A percentile compares a stretch with the other conserved stretches of the same genome.
Evolutionary conservation across 2,329 filamentous ascomycete genomes (phyloP).

Genomic region (Ceratocystis alfenasii): DNA sequence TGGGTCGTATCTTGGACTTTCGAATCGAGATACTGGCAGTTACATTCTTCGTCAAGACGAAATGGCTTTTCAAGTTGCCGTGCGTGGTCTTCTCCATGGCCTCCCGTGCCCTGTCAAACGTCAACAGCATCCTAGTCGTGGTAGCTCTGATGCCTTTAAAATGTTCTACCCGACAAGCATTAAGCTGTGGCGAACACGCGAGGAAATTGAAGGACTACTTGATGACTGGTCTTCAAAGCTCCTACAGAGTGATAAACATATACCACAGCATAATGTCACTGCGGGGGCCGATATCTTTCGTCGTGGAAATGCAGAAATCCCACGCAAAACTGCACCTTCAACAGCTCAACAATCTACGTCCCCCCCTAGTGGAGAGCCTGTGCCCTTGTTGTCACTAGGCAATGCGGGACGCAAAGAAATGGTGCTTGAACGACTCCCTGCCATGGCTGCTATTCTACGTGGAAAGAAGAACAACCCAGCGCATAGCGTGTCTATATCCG

Average conservation of each 20-base stretch:
- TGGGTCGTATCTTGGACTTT: constrained; percentile 31
- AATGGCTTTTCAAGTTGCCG: constrained; percentile 82
- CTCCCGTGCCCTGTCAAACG: constrained; percentile 77
- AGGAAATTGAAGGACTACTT: constrained; percentile 66
- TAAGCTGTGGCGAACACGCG: constrained; percentile 69
- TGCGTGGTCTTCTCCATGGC: constrained; percentile 72
- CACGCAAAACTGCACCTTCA: constrained; percentile 24
- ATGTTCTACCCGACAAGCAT: constrained; percentile 88
- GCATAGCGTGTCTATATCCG: constrained; percentile 9
- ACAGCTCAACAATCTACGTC: not conserved
- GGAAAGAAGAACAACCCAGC: constrained; percentile 29
- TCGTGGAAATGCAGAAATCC: constrained; percentile 30
- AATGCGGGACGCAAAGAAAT: constrained; percentile 59
- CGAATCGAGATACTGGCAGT: constrained; percentile 45
- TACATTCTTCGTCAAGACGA: constrained; percentile 84
- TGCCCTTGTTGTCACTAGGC: constrained; percentile 46
- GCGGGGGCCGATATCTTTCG: constrained; percentile 40
- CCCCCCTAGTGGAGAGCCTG: constrained; percentile 25
- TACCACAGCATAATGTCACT: constrained; percentile 31
- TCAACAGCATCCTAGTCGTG: constrained; percentile 19
- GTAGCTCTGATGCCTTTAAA: constrained; percentile 52
- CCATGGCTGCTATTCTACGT: constrained; percentile 57
- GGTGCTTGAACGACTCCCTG: constrained; percentile 76
- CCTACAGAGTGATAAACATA: constrained; percentile 41
- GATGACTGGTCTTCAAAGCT: constrained; percentile 55